Evolutionary conservation across 2,329 filamentous ascomycete species (phyloP), one percentile per base, ranked within the genome.

Genomic region (Fusarium cyanostomum): DNA sequence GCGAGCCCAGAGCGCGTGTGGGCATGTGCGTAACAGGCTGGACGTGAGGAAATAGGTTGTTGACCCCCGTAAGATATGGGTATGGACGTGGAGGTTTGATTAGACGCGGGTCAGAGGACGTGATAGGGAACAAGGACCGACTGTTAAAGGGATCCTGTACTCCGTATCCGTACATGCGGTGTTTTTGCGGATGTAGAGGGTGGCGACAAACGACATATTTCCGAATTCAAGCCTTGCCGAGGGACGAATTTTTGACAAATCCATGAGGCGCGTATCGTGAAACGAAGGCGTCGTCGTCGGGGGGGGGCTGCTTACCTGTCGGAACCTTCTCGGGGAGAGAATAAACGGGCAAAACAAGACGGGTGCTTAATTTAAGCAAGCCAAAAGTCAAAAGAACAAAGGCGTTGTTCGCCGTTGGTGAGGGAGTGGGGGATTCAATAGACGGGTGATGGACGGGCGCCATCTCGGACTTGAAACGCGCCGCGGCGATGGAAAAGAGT

Each of bases 391-490:
- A 60, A 44, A 42, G 44, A 52, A 56, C 38, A 51, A 53, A 56
- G 46, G 34, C 54, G 45, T 60, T 66, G 60, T 42, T 44, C 53
- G 50, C 38, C 16, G 43, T 58, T 58, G 42, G 45, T 27, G 27
- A 38, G 33, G 24, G 31, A 49, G 31, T 35, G 34, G 45, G 33
- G 45, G 45, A 30, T 26, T 33, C 45, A 13, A 11, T 4, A 13
- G 15, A 13, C 41, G 31, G 43, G 37, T 35, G 48, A 39, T 35
- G 50, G 44, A 38, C 43, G 62, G 66, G 44, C 65, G 57, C 66
- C 49, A 67, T 67, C 64, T 61, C 37, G 44, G 30, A 67, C 54
- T 64, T 70, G 68, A 71, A 71, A 71, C 68, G 56, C 64, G 58
- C 64, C 59, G 66, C 56, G 51, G 50, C 33, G 37, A 50, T 49